These are phyloP conservation scores for Prototheca wickerhamii DNA, from an alignment of 163 green algal genomes.

Conservation along the genomic window DNA sequence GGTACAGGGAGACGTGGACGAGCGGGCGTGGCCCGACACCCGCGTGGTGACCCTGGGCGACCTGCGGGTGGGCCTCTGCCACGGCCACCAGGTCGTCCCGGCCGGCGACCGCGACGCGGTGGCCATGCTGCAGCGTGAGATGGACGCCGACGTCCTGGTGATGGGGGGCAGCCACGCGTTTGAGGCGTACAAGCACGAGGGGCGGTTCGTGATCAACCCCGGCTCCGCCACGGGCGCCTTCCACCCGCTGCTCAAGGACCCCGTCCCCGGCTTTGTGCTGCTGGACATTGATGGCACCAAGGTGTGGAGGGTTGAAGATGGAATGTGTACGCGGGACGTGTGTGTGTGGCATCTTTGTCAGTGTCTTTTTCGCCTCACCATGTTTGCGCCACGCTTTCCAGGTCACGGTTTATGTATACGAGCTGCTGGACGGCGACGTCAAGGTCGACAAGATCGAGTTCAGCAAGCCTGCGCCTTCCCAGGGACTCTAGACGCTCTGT, in stretches of 20 bases:
- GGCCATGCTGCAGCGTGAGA: slow-evolving; percentile 65
- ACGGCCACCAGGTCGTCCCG: slow-evolving; percentile 90
- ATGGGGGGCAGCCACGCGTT: slow-evolving; percentile 85
- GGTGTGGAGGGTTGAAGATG: slow-evolving; percentile 29
- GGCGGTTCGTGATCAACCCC: slow-evolving; percentile 79
- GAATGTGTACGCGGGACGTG: neutral
- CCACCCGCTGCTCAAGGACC: slow-evolving; percentile 25
- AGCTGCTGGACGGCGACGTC: slow-evolving; percentile 75
- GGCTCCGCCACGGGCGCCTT: slow-evolving; percentile 89
- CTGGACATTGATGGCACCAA: slow-evolving; percentile 88
- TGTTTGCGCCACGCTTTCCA: too few species aligned
- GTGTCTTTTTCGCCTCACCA: neutral
- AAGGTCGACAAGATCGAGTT: slow-evolving; percentile 75
- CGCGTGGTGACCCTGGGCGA: slow-evolving; percentile 52
- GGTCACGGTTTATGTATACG: slow-evolving; percentile 90
- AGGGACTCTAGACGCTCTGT: neutral
- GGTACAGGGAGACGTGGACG: neutral
- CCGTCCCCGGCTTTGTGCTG: slow-evolving; percentile 83
- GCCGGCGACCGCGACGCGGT: slow-evolving; percentile 69
- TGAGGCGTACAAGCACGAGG: slow-evolving; percentile 60
- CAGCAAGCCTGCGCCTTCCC: slow-evolving; percentile 5
- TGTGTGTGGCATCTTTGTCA: too few species aligned
- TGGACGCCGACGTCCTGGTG: slow-evolving; percentile 87
- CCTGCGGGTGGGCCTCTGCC: slow-evolving; percentile 76
- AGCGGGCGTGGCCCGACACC: neutral